Evolutionary conservation across 2,329 filamentous ascomycete species (phyloP), one percentile per base, ranked within the genome.

Genomic region (Colletotrichum viniferum): DNA sequence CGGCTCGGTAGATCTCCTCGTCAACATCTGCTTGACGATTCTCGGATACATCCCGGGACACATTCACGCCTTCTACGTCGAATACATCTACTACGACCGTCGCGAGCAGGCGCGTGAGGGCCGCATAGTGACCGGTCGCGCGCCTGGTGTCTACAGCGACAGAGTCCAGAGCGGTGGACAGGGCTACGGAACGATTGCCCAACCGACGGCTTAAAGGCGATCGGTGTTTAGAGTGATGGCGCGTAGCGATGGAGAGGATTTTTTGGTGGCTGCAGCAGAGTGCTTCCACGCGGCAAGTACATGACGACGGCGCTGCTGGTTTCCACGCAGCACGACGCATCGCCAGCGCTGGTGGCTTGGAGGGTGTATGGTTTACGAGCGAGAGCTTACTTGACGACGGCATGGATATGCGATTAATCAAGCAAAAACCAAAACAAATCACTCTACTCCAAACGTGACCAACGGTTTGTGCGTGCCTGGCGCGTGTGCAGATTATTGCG

Each of bases 51-150:
- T 97, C 66, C 95, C 95, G 0, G 95, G 94, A 9, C 93, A 95
- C 78, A 90, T 96, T 56, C 93, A 96, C 82, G 94, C 94, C 58
- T 96, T 96, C 83, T 97, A 96, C 82, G 79, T 95, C 76, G 92
- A 96, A 84, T 97, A 96, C 82, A 88, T 97, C 77, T 98, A 96
- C 86, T 96, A 93, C 83, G 91, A 95, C 80, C 93, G 93, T 52
- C 90, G 89, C 69, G 92, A 95, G 79, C 90, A 92, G 81, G 88
- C 89, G 3, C 85, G 88, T 61, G 86, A 90, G 38, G 94, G 94
- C 7, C 86, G 88, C 13, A 88, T 88, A 74, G 85, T 88, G 24
- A 85, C 87, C 5, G 81, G 84, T 10, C 88, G 87, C 3, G 93
- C 93, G 2, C 92, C 94, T 0, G 93, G 93, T 32, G 90, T 96